Conservation (phyloP, 306 rosid species). For the Begonia fuchsioides region DNA sequence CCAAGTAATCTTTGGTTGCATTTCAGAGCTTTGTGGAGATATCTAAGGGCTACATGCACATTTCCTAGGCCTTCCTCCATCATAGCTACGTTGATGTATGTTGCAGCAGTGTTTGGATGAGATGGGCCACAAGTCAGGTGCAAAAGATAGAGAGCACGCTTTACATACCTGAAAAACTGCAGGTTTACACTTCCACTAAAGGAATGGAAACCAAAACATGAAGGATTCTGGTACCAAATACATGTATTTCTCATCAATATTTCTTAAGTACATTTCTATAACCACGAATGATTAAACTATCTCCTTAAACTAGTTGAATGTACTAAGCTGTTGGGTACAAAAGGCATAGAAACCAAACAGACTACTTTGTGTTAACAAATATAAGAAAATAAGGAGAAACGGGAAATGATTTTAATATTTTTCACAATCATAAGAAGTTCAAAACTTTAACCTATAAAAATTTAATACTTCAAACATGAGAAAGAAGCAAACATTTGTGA, state of each 20-base stretch:
- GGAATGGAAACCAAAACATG: neutral
- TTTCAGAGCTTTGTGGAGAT: constrained; percentile 95
- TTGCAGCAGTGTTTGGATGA: constrained; percentile 98
- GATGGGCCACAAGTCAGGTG: constrained; percentile 98
- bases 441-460: too few relatives aligned
- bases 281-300: too few relatives aligned
- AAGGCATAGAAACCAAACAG: too few relatives aligned
- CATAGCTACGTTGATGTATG: constrained; percentile 98
- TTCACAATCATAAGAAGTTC: too few relatives aligned
- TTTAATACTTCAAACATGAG: neutral
- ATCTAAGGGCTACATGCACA: constrained; percentile 93
- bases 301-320: too few relatives aligned
- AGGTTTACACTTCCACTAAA: constrained; percentile 6
- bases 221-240: neutral
- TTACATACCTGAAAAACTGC: constrained; percentile 62
- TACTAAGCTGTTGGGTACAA: too few relatives aligned
- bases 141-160: constrained; percentile 92
- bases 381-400: too few relatives aligned
- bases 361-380: too few relatives aligned
- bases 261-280: too few relatives aligned
- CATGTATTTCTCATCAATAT: neutral
- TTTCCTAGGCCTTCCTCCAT: constrained; percentile 99
- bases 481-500: neutral
- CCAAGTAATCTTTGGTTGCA: constrained; percentile 93
- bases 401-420: too few relatives aligned